Evolutionary conservation across 2,329 filamentous ascomycete species (phyloP).

Genomic region (Fusarium sp.): DNA sequence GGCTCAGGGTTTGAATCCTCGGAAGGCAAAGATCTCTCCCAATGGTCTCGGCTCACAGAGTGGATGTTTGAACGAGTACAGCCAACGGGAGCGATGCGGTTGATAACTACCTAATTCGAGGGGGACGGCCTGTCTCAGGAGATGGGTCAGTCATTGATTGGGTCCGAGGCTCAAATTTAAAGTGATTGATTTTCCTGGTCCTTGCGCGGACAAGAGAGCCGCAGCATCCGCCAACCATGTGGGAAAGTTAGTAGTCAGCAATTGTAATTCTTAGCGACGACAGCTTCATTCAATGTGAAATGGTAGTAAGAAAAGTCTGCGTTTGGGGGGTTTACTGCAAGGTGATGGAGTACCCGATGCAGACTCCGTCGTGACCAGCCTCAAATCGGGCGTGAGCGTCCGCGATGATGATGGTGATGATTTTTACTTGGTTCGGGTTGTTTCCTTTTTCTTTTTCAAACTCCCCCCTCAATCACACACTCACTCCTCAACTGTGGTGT

Average conservation of each 20-base stretch:
- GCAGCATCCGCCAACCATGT: constrained; percentile 31
- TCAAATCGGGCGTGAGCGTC: constrained; percentile 27
- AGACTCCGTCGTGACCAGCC: constrained; percentile 42
- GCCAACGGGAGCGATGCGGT: constrained; percentile 40
- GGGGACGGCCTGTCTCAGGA: constrained; percentile 41
- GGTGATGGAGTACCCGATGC: constrained; percentile 36
- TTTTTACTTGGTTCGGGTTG: constrained; percentile 22
- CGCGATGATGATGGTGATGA: constrained; percentile 7
- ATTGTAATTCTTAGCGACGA: constrained; percentile 24
- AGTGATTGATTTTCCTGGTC: constrained; percentile 39
- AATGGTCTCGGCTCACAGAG: constrained; percentile 18
- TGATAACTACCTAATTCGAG: constrained; percentile 43
- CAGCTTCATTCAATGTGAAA: constrained; percentile 40
- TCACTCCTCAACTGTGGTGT: constrained; percentile 32
- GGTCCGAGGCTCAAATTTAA: constrained; percentile 39
- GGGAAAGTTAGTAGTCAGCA: constrained; percentile 22
- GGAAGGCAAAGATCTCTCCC: constrained; percentile 35
- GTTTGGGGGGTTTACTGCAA: constrained; percentile 24
- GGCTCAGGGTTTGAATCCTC: constrained; percentile 30
- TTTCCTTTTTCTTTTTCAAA: background rate
- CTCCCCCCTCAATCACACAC: constrained; percentile 27
- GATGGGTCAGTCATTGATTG: constrained; percentile 21
- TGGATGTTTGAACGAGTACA: constrained; percentile 18
- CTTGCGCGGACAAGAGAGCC: constrained; percentile 33
- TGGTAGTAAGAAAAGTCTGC: constrained; percentile 34